Base-by-base conservation (phyloP, 106 monocot genomes). In the Chionographis japonica region DNA sequence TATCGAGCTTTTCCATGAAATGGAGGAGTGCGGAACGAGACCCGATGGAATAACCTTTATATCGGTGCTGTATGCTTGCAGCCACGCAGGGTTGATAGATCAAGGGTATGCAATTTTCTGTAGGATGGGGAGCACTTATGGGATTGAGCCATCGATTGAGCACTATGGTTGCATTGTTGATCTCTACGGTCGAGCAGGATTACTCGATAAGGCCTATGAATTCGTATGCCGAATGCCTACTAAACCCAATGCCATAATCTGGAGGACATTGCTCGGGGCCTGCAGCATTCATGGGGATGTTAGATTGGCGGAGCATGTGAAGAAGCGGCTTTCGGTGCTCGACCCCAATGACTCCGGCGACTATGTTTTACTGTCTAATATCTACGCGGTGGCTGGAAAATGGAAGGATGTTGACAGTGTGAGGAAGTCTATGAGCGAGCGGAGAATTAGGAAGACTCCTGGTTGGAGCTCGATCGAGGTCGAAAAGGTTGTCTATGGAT, bases 91-190 rank as follows among this genome's bases (percentile, higher is more conserved):
- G 12, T 55, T 90, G 27, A 56, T 86, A 36, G 72, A 78, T 4
- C 18, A 73, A 57, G 90, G 90, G 19, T 27, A 58, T 27, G 10
- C 71, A 15, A 67, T 80, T 57, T 90, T 90, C 67, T 52, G 58
- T n/a, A 68, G 36, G 56, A 90, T 86, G 86, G 58, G 66, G 51
- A 55, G 68, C 35, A 56, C 16, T 14, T 90, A 80, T 54, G 68
- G 79, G 2, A 58, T 90, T 14, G 36, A 57, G 4, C 80, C 43
- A 9, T 80, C 83, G 4, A 68, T 86, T 12, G 85, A 90, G 67
- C 90, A 90, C 56, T 86, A 86, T 9, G 90, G 90, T 15, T 90
- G 86, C 73, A 78, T 90, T 66, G 90, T 86, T 40, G 90, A 90
- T 78, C 83, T 90, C 17, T 90, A 90, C 52, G 80, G 83, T 0